Base-by-base conservation (phyloP, 2,329 filamentous ascomycete genomes). In the Penicillium carneum region DNA sequence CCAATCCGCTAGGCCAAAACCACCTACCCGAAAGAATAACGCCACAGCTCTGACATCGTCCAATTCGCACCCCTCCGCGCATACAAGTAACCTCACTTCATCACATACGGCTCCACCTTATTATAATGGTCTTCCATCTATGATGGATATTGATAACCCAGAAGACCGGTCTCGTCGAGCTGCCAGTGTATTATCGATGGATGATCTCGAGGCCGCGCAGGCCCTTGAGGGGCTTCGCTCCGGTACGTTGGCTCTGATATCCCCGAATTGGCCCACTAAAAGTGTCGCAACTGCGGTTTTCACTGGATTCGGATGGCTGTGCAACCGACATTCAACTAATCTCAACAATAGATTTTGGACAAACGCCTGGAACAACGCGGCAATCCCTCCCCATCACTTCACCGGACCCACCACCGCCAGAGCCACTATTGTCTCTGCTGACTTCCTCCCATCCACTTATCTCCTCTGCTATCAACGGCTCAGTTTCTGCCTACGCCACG, bases 371-470 rank as follows among this genome's bases (percentile, higher is more conserved):
- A 52, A 68, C 79, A 46, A 79, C 82, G 1, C 70, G 72, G 63
- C 74, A 76, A 69, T 71, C 71, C 59, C 61, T 70, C 57, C 68
- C 69, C 59, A 61, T 69, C 73, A 72, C 66, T 70, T 75, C 64
- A 58, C 74, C 63, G 12, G 59, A 72, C 61, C 69, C 76, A 77
- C 78, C 82, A 14, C 84, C 89, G 42, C 84, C 87, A 6, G 93
- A 97, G 76, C 95, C 93, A 0, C 83, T 97, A 6, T 82, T 98
- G 3, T 91, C 92, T 5, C 86, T 98, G 1, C 85, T 98, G 23
- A 96, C 93, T 0, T 93, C 92, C 2, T 91, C 91, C 1, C 93
- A 97, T 73, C 94, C 94, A 0, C 83, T 96, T 63, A 85, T 97
- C 16, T 92, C 91, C 10, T 92, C 88, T 31, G 92, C 93, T 0